Evolutionary conservation across 139 green algal species (phyloP).

Genomic region (Chlorella sorokiniana): DNA sequence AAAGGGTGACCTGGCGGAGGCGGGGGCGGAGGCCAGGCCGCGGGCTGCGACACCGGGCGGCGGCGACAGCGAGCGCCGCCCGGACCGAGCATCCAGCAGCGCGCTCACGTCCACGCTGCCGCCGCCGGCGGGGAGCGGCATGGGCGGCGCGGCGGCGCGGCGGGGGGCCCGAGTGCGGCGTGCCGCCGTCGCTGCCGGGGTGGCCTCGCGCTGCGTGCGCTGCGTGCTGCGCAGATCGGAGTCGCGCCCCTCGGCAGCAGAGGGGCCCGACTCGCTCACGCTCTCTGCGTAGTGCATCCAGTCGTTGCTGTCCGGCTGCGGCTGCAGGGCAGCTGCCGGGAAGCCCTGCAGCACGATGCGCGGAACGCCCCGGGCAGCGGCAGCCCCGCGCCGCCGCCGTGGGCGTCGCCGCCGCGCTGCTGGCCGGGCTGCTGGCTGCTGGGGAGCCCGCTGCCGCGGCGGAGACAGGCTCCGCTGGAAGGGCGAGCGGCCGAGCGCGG

Average conservation of each 20-base stretch:
- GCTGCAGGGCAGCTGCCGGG: constrained; percentile 50
- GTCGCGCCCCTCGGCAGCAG: not conserved
- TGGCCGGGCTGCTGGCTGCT: not conserved
- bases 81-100: not conserved
- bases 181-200: not conserved
- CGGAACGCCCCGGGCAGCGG: constrained; percentile 11
- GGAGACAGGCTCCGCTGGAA: too few species aligned
- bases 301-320: constrained; percentile 10
- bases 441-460: not conserved
- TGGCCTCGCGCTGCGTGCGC: not conserved
- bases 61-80: not conserved
- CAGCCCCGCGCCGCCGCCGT: not conserved
- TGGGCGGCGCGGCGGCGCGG: too few species aligned
- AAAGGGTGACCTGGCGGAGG: not conserved
- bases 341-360: constrained; percentile 27
- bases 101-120: not conserved
- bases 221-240: constrained; percentile 3
- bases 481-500: not conserved
- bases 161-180: not conserved
- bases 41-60: not conserved
- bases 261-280: not conserved
- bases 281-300: constrained; percentile 3
- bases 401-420: not conserved
- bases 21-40: not conserved
- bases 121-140: not conserved